phyloP scores from a whole-genome alignment of 1,139 yeast genomes.

The Yamadazyma epiphylla region DNA sequence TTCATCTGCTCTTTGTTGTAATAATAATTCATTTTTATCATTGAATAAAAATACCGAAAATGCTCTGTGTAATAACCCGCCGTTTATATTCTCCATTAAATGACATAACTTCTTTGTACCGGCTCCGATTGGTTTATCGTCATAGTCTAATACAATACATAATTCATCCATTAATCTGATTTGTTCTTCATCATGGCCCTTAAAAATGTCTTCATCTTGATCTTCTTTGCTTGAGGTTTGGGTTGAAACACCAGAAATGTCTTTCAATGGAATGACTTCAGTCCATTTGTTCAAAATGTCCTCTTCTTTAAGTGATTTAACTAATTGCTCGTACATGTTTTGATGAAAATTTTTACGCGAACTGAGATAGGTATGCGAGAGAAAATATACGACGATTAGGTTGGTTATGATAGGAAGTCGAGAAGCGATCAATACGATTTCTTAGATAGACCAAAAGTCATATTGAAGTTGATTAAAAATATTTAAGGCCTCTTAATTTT shows the following conservation, averaged over 20 bases:
- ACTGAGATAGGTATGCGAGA: too few relatives aligned
- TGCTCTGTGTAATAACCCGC: conserved; percentile 89
- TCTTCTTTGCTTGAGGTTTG: conserved; percentile 14
- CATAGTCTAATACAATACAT: conserved; percentile 86
- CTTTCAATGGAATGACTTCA: conserved; percentile 54
- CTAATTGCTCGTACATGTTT: conserved; percentile 33
- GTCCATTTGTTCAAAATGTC: conserved; percentile 58
- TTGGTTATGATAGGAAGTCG: too few relatives aligned
- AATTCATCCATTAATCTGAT: conserved; percentile 93
- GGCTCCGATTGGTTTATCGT: conserved; percentile 86
- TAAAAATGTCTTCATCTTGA: conserved; percentile 41
- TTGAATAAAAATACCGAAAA: conserved; percentile 91
- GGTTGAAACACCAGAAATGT: conserved; percentile 45
- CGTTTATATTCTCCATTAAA: conserved; percentile 78
- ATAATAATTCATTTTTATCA: conserved; percentile 66
- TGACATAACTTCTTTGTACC: conserved; percentile 94
- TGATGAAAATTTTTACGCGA: too few relatives aligned
- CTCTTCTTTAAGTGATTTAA: conserved; percentile 42
- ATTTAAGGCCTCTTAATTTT: too few relatives aligned
- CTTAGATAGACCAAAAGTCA: too few relatives aligned
- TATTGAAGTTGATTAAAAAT: too few relatives aligned
- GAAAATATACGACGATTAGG: too few relatives aligned
- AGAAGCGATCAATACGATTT: too few relatives aligned
- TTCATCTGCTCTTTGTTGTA: conserved; percentile 94
- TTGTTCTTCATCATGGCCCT: conserved; percentile 92